Base-by-base conservation (phyloP, 164 flowering plant genomes). In the Cinnamomum chago region DNA sequence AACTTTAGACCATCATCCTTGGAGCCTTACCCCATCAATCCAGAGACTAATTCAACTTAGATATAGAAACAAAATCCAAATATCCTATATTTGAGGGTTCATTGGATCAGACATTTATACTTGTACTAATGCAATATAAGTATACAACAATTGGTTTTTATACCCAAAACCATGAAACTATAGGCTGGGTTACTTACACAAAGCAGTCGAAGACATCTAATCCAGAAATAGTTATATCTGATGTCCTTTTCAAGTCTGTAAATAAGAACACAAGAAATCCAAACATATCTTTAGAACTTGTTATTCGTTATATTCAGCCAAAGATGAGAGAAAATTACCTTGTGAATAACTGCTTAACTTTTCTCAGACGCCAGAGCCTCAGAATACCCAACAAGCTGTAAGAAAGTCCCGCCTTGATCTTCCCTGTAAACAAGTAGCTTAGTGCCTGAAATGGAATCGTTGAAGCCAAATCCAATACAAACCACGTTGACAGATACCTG, bases 171-270 rank as follows among this genome's bases (percentile, higher is more conserved):
- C 60, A 55, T 28, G 7, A 68, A 68, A 18, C n/a, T 33, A 18
- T 70, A 23, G 50, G 22, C 15, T 52, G 50, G 64, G 50, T 1
- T 12, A 88, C 98, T 86, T 79, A 93, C 97, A 74, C 74, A 82
- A 6, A 95, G 58, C 62, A 95, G 95, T 76, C 93, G 82, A 7
- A 86, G 84, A 76, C 97, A 93, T 80, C 99, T 79, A 71, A 93
- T 82, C 90, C 89, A 88, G 73, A 93, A 93, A 58, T 95, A 95
- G 84, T 86, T 89, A 85, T 88, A 93, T 58, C 97, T 85, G 51
- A 93, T 93, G 76, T 95, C 99, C 78, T 95, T 93, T 82, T 95
- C 99, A 72, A 95, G 89, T 86, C 99, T 95, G 88, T 68, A 72
- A 74, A 13, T 40, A 9, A 28, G 18, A 13, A 35, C 13, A 67